Percentiles rank a stretch among this genome's conserved stretches.
Conservation (phyloP, 2,329 filamentous ascomycete species). For the Pseudogymnoascus sp. region DNA sequence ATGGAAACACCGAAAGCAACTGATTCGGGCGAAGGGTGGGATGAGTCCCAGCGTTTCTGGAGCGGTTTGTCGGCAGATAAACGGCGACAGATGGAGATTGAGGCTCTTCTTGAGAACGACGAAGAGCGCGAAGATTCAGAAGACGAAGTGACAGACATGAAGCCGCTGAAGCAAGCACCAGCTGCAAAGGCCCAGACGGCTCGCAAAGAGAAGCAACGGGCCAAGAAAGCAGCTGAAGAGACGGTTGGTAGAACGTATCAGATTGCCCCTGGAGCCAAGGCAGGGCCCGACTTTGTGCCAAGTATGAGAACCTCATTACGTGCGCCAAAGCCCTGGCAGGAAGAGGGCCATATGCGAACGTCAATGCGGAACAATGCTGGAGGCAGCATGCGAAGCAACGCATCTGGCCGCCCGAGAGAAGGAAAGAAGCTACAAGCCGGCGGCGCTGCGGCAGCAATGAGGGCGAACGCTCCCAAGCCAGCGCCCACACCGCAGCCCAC, state of each 20-base stretch:
- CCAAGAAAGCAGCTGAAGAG: background rate
- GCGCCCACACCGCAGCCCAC: constrained; percentile 18
- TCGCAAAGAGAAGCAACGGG: constrained; percentile 6
- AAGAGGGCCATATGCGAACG: constrained; percentile 16
- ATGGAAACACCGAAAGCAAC: constrained; percentile 16
- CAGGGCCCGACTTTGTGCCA: constrained; percentile 20
- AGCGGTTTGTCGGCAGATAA: constrained; percentile 54
- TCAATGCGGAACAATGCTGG: constrained; percentile 18
- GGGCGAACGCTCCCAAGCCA: background rate
- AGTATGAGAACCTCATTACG: constrained; percentile 42
- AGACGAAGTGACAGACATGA: constrained; percentile 29
- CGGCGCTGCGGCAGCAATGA: constrained; percentile 14
- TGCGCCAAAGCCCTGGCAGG: constrained; percentile 17
- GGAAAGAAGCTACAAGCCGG: constrained; percentile 14
- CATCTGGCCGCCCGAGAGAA: background rate
- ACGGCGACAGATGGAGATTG: constrained; percentile 49
- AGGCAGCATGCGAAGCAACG: constrained; percentile 10
- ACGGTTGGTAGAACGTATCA: constrained; percentile 30
- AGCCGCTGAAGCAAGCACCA: constrained; percentile 12
- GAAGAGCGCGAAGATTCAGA: constrained; percentile 30
- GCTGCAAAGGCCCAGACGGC: constrained; percentile 19
- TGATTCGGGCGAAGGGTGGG: constrained; percentile 41
- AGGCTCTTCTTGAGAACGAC: constrained; percentile 39
- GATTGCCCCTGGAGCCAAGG: constrained; percentile 29
- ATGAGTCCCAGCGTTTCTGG: constrained; percentile 62